phyloP scores from a whole-genome alignment of 768 basidiomycete species.

The Leucogyrophana mollusca region DNA sequence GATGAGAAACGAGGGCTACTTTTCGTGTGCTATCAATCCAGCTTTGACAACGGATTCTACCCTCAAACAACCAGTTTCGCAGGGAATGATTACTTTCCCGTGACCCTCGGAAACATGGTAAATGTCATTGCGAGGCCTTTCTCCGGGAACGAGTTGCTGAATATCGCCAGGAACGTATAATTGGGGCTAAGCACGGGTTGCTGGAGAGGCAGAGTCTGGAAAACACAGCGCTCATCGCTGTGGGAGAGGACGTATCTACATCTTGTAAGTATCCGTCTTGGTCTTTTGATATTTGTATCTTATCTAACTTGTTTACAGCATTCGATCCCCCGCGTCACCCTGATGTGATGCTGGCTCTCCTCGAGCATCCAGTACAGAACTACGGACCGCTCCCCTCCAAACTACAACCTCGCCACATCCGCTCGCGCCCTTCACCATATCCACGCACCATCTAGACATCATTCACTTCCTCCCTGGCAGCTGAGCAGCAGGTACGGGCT shows the following conservation, averaged over 20 bases:
- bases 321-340: slow-evolving; percentile 69
- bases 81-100: slow-evolving; percentile 22
- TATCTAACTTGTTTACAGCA: slow-evolving; percentile 49
- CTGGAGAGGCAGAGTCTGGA: slow-evolving; percentile 68
- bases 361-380: slow-evolving; percentile 69
- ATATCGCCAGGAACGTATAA: slow-evolving; percentile 69
- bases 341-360: slow-evolving; percentile 67
- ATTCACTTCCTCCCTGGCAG: slow-evolving; percentile 32
- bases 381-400: slow-evolving; percentile 76
- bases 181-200: slow-evolving; percentile 58
- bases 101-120: slow-evolving; percentile 15
- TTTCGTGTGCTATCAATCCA: slow-evolving; percentile 36
- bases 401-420: slow-evolving; percentile 56
- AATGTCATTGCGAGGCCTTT: too few relatives aligned
- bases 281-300: slow-evolving; percentile 8
- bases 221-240: slow-evolving; percentile 59
- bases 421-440: slow-evolving; percentile 74
- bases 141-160: too few relatives aligned
- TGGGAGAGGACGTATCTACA: slow-evolving; percentile 56
- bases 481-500: slow-evolving; percentile 31
- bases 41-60: slow-evolving; percentile 35
- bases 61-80: slow-evolving; percentile 22
- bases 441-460: slow-evolving; percentile 52
- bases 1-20: slow-evolving; percentile 18
- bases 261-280: slow-evolving; percentile 45